Evolutionary conservation across 768 basidiomycete species (phyloP).

Genomic region (Panaeolus papilionaceus): DNA sequence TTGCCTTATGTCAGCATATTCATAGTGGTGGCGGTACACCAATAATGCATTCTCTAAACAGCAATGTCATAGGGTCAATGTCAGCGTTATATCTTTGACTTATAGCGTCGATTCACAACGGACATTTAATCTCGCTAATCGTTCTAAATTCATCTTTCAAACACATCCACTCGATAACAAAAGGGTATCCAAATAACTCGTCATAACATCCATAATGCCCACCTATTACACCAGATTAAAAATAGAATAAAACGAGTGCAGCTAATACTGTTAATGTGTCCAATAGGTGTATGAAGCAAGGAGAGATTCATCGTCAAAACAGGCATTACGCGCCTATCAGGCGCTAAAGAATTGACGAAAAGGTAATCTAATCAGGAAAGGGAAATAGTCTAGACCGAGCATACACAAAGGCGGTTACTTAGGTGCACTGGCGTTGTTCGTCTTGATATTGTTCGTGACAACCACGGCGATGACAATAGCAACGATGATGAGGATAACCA

Average conservation of each 20-base stretch:
- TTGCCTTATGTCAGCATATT: slow-evolving; percentile 33
- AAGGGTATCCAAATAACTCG: slow-evolving; percentile 22
- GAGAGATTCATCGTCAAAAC: slow-evolving; percentile 18
- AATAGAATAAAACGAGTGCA: slow-evolving; percentile 24
- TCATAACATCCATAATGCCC: slow-evolving; percentile 13
- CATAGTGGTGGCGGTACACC: neutral
- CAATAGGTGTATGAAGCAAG: slow-evolving; percentile 15
- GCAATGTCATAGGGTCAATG: neutral
- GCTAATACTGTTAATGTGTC: slow-evolving; percentile 11
- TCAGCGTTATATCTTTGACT: neutral
- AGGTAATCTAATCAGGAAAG: neutral
- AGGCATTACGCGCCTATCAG: slow-evolving; percentile 4
- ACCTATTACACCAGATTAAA: slow-evolving; percentile 22
- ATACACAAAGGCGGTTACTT: neutral
- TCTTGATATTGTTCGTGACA: slow-evolving; percentile 49
- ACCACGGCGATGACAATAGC: slow-evolving; percentile 69
- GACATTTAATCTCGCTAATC: no score
- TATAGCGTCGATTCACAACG: no score
- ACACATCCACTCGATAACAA: neutral
- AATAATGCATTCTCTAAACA: neutral
- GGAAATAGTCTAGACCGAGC: neutral
- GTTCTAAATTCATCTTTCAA: slow-evolving; percentile 5
- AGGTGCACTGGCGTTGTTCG: slow-evolving; percentile 28
- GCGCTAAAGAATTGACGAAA: slow-evolving; percentile 1
- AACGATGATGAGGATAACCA: slow-evolving; percentile 72